A percentile compares a stretch with the other conserved stretches of the same genome.
Conservation (phyloP, 2,329 filamentous ascomycete species). For the Colletotrichum sp. region DNA sequence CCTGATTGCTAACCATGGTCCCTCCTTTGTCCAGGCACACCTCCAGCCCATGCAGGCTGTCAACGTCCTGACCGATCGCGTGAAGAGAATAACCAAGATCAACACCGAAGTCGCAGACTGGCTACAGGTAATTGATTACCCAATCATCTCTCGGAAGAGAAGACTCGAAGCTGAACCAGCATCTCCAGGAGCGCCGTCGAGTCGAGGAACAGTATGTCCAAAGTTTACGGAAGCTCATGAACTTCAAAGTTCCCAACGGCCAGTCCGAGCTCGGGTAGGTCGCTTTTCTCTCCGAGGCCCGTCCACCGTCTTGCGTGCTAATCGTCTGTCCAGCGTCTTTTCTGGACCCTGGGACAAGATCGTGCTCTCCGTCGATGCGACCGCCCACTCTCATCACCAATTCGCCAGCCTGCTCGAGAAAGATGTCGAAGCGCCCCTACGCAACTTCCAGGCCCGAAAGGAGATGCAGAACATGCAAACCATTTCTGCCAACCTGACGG, state of each 20-base stretch:
- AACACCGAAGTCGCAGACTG: slow-evolving; percentile 95
- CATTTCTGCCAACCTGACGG: slow-evolving; percentile 80
- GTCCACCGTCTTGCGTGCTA: not conserved
- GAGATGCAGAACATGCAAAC: slow-evolving; percentile 83
- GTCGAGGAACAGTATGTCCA: slow-evolving; percentile 90
- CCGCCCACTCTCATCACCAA: slow-evolving; percentile 82
- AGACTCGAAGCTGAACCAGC: slow-evolving; percentile 10
- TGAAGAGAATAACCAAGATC: slow-evolving; percentile 84
- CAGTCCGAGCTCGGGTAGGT: slow-evolving; percentile 86
- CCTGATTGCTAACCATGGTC: slow-evolving; percentile 17
- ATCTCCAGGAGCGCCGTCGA: slow-evolving; percentile 81
- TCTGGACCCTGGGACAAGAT: slow-evolving; percentile 90
- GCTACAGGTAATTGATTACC: slow-evolving; percentile 74
- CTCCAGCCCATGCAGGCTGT: slow-evolving; percentile 85
- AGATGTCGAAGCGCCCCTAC: slow-evolving; percentile 85
- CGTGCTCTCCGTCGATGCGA: slow-evolving; percentile 76
- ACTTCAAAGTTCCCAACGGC: slow-evolving; percentile 75
- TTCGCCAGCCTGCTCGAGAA: slow-evolving; percentile 83
- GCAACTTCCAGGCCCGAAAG: slow-evolving; percentile 74
- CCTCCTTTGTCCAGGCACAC: slow-evolving; percentile 62
- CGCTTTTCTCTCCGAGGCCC: not conserved
- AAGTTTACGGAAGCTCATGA: slow-evolving; percentile 80
- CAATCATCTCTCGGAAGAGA: not conserved
- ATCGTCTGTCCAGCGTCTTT: slow-evolving; percentile 72
- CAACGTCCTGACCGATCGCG: slow-evolving; percentile 80